A percentile compares a stretch with the other conserved stretches of the same genome.
phyloP scores from a whole-genome alignment of 2,329 filamentous ascomycete species.

The Periconia macrospinosa region DNA sequence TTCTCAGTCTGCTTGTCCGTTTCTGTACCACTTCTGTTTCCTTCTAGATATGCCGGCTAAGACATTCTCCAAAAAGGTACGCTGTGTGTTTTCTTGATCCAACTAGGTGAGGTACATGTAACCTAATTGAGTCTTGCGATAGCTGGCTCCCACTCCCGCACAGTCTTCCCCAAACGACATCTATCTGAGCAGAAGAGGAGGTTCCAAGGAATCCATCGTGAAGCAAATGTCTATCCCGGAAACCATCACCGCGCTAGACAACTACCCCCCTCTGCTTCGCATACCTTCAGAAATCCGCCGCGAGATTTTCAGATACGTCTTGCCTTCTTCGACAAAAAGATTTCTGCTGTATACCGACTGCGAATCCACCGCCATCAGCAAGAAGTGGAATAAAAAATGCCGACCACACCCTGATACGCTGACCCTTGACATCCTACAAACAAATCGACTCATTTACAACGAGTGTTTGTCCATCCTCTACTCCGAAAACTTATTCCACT shows the following conservation, averaged over 20 bases:
- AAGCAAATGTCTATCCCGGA: slow-evolving; percentile 42
- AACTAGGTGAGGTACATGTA: slow-evolving; percentile 7
- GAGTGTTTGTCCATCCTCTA: slow-evolving; percentile 43
- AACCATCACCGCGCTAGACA: slow-evolving; percentile 39
- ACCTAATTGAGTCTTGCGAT: slow-evolving; percentile 18
- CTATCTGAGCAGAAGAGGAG: slow-evolving; percentile 24
- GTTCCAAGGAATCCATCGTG: slow-evolving; percentile 33
- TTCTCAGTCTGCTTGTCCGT: neutral
- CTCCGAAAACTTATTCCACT: slow-evolving; percentile 44
- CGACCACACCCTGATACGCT: slow-evolving; percentile 38
- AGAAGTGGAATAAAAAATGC: slow-evolving; percentile 40
- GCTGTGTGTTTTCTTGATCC: slow-evolving; percentile 8
- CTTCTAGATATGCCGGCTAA: slow-evolving; percentile 34
- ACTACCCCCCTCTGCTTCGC: slow-evolving; percentile 39
- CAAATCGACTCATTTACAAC: slow-evolving; percentile 42
- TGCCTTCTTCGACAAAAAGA: slow-evolving; percentile 44
- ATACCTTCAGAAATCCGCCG: slow-evolving; percentile 44
- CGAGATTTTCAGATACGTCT: slow-evolving; percentile 42
- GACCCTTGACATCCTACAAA: slow-evolving; percentile 39
- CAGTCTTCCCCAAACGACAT: slow-evolving; percentile 27
- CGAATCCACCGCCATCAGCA: slow-evolving; percentile 41
- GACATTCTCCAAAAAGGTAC: slow-evolving; percentile 39
- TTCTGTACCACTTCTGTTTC: neutral
- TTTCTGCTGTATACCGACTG: slow-evolving; percentile 52
- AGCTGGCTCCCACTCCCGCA: slow-evolving; percentile 32